These are phyloP conservation scores for Helotiales sp. DNA, from an alignment of 2,329 filamentous ascomycete species.

Conservation along the genomic window DNA sequence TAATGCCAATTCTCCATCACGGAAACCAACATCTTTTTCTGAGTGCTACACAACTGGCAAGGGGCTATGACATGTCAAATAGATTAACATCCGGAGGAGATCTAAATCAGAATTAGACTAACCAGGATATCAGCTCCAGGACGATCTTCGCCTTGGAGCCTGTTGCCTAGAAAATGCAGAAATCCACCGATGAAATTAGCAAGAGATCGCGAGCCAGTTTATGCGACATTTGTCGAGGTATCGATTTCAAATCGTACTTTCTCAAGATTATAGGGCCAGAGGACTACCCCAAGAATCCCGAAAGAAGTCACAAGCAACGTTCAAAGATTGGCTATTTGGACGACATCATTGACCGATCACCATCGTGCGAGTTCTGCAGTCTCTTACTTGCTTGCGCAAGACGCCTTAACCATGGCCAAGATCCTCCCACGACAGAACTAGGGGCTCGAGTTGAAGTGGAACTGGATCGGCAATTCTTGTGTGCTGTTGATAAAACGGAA, in stretches of 20 bases:
- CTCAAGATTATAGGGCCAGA: not conserved
- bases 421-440: not conserved
- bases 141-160: too few relatives aligned
- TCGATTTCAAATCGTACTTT: conserved; percentile 4
- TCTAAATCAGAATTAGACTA: too few relatives aligned
- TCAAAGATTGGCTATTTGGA: conserved; percentile 1
- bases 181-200: too few relatives aligned
- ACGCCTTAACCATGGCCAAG: conserved; percentile 1
- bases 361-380: conserved; percentile 1
- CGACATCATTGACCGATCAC: not conserved
- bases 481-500: not conserved
- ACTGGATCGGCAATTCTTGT: not conserved
- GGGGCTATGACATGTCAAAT: too few relatives aligned
- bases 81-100: too few relatives aligned
- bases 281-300: not conserved
- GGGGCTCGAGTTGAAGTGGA: conserved; percentile 1
- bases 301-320: not conserved
- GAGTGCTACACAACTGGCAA: too few relatives aligned
- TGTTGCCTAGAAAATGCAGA: too few relatives aligned
- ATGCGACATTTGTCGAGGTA: conserved; percentile 6
- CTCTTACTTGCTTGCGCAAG: conserved; percentile 6
- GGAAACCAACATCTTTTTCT: too few relatives aligned
- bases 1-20: too few relatives aligned
- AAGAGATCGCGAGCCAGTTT: too few relatives aligned
- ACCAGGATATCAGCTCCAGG: too few relatives aligned